A percentile compares a stretch with the other conserved stretches of the same genome.
phyloP scores from a whole-genome alignment of 2,329 filamentous ascomycete species.

The Neofusicoccum kwambonambiense region DNA sequence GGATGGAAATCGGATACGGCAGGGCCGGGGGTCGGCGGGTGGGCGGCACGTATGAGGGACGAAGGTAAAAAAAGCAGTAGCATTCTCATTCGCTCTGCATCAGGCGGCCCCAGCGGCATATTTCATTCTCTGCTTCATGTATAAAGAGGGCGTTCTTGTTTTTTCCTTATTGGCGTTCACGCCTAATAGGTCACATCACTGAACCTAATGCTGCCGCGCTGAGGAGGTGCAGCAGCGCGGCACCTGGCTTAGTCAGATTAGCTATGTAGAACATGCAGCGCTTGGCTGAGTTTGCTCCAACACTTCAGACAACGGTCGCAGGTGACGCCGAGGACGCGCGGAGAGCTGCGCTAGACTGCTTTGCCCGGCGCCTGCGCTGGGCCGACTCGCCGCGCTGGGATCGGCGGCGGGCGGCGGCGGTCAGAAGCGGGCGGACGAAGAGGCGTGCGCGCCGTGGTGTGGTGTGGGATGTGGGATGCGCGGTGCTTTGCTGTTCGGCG shows the following conservation, averaged over 20 bases:
- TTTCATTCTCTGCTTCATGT: not conserved
- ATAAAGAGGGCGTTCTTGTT: not conserved
- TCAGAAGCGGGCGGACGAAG: no score
- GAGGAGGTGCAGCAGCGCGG: not conserved
- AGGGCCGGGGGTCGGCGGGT: not conserved
- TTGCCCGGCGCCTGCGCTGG: not conserved
- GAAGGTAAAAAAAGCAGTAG: not conserved
- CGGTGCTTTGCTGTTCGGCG: not conserved
- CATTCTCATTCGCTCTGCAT: not conserved
- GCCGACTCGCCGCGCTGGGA: not conserved
- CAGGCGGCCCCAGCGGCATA: not conserved
- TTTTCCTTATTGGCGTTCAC: not conserved
- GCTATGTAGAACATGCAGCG: slow-evolving; percentile 3
- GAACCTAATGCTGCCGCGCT: not conserved
- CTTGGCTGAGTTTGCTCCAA: not conserved
- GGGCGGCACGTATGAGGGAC: not conserved
- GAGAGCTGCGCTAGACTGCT: not conserved
- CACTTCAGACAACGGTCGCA: not conserved
- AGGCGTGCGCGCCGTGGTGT: not conserved
- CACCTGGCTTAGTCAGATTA: slow-evolving; percentile 8
- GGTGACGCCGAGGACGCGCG: not conserved
- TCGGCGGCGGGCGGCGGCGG: not conserved
- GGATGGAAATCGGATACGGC: not conserved
- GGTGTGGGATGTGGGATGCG: not conserved
- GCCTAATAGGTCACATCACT: not conserved